Base-by-base conservation (phyloP, 805 yeast species). In the Cyberlindnera lachancei region DNA sequence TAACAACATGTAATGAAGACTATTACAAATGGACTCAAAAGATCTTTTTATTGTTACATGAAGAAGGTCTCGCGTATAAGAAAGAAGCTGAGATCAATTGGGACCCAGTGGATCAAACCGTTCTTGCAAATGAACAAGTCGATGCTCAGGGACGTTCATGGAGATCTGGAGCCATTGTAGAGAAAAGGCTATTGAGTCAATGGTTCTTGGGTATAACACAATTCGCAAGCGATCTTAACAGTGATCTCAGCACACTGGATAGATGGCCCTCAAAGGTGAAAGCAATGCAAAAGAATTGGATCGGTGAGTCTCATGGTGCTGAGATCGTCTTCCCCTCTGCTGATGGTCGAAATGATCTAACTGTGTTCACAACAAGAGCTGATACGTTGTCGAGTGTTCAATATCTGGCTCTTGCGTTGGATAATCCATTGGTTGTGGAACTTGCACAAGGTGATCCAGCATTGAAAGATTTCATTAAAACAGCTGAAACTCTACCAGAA, bases 91-190 rank as follows among this genome's bases (percentile, higher is more conserved):
- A 79, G 45, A 92, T 92, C 37, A 92, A 92, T 52, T 92, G 98
- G 98, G 98, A 92, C 57, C 98, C 98, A 0, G 73, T 92, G 0
- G 98, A 92, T 48, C 73, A 80, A 42, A 92, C 98, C 0, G 98
- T 92, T 2, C 64, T 92, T 38, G 98, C 98, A 3, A 92, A 82
- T 53, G 98, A 92, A 58, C 98, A 92, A 56, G 96, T 92, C 3
- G 98, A 92, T 55, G 55, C 79, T 2, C 72, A 84, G 27, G 98
- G 98, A 1, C 66, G 77, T 34, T 86, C 96, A 0, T 92, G 98
- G 98, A 72, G 98, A 55, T 86, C 96, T 3, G 98, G 98, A 5
- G 98, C 97, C 0, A 38, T 78, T 12, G 98, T 90, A 0, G 96
- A 92, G 55, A 86, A 85, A 56, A 69, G 66, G 39, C 59, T 73